Evolutionary conservation across 805 yeast genomes (phyloP), one percentile per base, ranked within the genome.

Genomic region (Saturnispora halmiae): DNA sequence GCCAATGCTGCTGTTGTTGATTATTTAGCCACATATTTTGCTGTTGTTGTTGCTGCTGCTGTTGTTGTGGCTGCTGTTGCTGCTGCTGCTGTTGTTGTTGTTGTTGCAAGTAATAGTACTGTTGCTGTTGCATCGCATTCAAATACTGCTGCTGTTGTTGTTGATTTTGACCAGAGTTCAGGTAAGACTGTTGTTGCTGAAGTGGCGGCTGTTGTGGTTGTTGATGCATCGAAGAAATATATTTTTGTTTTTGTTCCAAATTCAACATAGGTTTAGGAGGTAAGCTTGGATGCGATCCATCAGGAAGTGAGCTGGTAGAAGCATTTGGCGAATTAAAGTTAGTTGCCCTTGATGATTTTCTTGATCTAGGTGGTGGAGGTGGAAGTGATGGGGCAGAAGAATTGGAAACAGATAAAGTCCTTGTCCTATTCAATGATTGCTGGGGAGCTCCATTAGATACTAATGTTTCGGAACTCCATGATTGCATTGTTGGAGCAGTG

Each of bases 191-290:
- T 43, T 44, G 42, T 41, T 40, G 51, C 46, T 40, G 53, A 41
- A 39, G 47, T 13, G 27, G 52, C 19, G 40, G 49, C 26, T 43
- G 50, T 25, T 43, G 48, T 15, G 26, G 7, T 27, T 20, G 27
- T 11, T 22, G 21, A 28, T 24, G 4, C 20, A 15, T 7, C 27
- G 38, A 41, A 4, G 56, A 40, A 8, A 56, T 43, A 41, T 50
- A 53, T 26, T 56, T 58, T 39, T 56, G 56, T 24, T 51, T 49
- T 36, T 58, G 63, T 10, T 51, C 45, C 13, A 48, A 51, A 43
- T 46, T 58, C 22, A 58, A 41, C 4, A 47, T 8, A 7, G 63
- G 63, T 37, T 58, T 59, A 0, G 61, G 62, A 4, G 62, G 63
- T 27, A 58, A 42, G 3, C 45, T 42, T 5, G 62, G 62, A 13